Conservation (phyloP, 176 grass and related monocot genomes). For the Secale cereale region DNA sequence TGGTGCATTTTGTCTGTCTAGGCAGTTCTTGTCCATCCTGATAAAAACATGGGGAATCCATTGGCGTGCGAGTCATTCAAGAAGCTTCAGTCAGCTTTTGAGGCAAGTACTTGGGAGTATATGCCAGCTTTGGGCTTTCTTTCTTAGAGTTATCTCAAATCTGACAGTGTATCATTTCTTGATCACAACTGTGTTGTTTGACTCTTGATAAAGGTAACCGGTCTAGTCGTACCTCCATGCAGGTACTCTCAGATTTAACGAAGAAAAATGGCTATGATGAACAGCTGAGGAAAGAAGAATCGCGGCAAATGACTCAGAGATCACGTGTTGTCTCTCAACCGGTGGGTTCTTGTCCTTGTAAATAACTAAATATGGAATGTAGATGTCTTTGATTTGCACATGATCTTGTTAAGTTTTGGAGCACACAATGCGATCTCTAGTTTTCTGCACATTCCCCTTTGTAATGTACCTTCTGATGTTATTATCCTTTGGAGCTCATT, state of each 20-base stretch:
- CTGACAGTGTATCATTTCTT: not conserved
- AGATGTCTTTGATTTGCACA: constrained; percentile 11
- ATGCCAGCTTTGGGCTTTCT: not conserved
- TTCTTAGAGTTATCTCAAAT: constrained; percentile 10
- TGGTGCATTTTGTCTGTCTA: constrained; percentile 41
- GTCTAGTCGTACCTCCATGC: constrained; percentile 28
- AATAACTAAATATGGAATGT: constrained; percentile 5
- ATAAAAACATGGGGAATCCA: constrained; percentile 91
- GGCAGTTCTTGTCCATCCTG: constrained; percentile 93
- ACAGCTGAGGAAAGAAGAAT: constrained; percentile 90
- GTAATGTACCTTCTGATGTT: not conserved
- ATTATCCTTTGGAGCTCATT: not conserved
- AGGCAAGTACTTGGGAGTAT: constrained; percentile 57
- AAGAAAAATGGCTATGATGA: constrained; percentile 93
- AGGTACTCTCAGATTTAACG: constrained; percentile 84
- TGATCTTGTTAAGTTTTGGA: not conserved
- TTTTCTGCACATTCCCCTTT: not conserved
- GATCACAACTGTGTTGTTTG: not conserved
- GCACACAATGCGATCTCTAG: not conserved
- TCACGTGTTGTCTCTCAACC: constrained; percentile 63
- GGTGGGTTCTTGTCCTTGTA: constrained; percentile 35
- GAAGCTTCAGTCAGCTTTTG: constrained; percentile 98
- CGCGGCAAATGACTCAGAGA: constrained; percentile 53
- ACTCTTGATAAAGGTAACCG: constrained; percentile 24
- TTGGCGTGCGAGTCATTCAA: constrained; percentile 97